These are phyloP conservation scores for Eimeria tenella DNA, from an alignment of 169 alveolate genomes.

Conservation along the genomic window DNA sequence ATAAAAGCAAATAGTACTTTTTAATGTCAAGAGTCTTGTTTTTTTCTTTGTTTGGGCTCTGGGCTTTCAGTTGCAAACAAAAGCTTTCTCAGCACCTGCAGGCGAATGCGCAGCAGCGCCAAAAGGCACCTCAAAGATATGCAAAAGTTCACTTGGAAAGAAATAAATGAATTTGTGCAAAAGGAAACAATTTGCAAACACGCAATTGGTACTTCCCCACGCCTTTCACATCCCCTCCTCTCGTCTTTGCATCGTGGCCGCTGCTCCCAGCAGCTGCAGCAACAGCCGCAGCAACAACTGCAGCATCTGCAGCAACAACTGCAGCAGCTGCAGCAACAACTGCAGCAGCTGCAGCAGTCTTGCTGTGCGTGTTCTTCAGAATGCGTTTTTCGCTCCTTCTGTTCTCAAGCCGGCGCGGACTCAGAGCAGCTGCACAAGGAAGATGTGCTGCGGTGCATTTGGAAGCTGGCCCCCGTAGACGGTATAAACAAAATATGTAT, in stretches of 20 bases:
- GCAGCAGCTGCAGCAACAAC: too few species aligned
- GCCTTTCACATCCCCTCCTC: too few species aligned
- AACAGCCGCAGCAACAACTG: too few species aligned
- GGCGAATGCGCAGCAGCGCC: slow-evolving; percentile 37
- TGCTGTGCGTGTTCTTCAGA: background rate
- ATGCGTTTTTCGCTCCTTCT: slow-evolving; percentile 40
- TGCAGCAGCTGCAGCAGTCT: too few species aligned
- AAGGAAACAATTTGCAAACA: background rate
- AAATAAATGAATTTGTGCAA: slow-evolving; percentile 18
- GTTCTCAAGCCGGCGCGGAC: background rate
- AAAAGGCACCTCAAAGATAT: background rate
- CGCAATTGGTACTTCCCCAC: slow-evolving; percentile 3
- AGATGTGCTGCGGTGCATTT: slow-evolving; percentile 65
- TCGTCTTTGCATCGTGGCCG: too few species aligned
- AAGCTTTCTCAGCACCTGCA: background rate
- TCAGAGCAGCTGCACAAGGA: slow-evolving; percentile 41
- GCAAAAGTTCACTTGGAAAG: background rate
- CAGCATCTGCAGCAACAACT: too few species aligned
- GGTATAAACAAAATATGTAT: background rate
- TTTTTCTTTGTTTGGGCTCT: background rate
- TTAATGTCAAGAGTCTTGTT: background rate
- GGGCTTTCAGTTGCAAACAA: background rate
- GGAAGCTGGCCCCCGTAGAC: slow-evolving; percentile 75
- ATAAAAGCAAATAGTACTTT: too few species aligned
- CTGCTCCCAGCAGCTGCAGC: too few species aligned